These are phyloP conservation scores for Sclerotiophoma versabilis DNA, from an alignment of 2,329 filamentous ascomycete genomes.

Conservation along the genomic window DNA sequence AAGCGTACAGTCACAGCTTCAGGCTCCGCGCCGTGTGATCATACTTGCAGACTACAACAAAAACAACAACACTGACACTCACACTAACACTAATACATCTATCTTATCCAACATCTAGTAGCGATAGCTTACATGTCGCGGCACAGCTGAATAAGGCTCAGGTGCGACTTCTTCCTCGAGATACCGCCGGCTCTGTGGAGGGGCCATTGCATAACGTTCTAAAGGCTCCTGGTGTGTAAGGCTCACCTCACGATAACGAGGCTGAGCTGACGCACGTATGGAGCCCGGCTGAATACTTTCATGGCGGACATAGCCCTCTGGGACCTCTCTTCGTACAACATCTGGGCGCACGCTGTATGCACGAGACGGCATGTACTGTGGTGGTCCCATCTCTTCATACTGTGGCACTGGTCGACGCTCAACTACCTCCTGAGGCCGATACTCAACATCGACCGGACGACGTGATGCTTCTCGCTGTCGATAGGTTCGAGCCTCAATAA, in stretches of 20 bases:
- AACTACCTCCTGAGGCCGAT: conserved; percentile 33
- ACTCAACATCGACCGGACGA: conserved; percentile 53
- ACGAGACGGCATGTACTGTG: conserved; percentile 41
- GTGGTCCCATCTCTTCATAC: conserved; percentile 49
- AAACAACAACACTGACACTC: neutral
- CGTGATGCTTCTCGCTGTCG: conserved; percentile 66
- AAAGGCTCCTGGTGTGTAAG: conserved; percentile 47
- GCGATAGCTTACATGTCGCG: conserved; percentile 46
- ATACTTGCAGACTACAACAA: neutral
- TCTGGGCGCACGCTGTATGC: conserved; percentile 52
- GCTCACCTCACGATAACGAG: conserved; percentile 51
- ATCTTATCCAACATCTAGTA: conserved; percentile 32
- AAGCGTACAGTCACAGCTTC: neutral
- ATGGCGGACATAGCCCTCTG: conserved; percentile 45
- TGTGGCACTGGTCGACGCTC: conserved; percentile 40
- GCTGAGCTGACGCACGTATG: conserved; percentile 38
- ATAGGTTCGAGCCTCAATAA: conserved; percentile 62
- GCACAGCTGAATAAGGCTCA: conserved; percentile 38
- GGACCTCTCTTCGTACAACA: conserved; percentile 42
- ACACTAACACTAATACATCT: neutral
- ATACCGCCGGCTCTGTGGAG: conserved; percentile 47
- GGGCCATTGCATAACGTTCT: conserved; percentile 42
- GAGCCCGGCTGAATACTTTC: conserved; percentile 53
- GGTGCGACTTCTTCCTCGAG: conserved; percentile 50
- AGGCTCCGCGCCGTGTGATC: neutral